Base-by-base conservation (phyloP, 1,139 yeast genomes). In the Hyphopichia pseudoburtonii region DNA sequence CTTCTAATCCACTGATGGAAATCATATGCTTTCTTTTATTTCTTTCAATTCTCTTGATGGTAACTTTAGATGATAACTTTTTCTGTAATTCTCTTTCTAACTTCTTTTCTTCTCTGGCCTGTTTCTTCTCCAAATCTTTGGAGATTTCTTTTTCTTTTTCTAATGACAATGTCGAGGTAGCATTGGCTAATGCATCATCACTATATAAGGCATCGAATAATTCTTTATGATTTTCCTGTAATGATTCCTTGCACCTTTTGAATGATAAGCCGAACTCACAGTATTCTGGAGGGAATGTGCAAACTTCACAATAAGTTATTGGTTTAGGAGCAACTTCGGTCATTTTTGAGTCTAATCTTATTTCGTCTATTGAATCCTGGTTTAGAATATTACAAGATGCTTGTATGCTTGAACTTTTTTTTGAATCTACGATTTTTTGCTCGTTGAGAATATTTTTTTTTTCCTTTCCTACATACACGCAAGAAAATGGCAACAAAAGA, bases 261-360 rank as follows among this genome's bases (percentile, higher is more conserved):
- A 85, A 73, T 28, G 82, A 73, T 34, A 86, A 86, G 11, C 96
- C 95, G 57, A 89, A 90, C 58, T 90, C 97, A 66, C 98, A 90
- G 64, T 82, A 90, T 62, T 89, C 97, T 2, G 92, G 92, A 12
- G 97, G 97, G 55, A 79, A 82, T 1, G 89, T 65, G 61, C 97
- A 90, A 8, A 89, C 76, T 5, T 82, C 92, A 62, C 97, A 90
- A 65, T 90, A 89, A 10, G 75, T 52, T 15, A 81, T 73, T 21
- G 64, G 51, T 48, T 63, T 71, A 12, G 85, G 77, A 28, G 42
- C 47, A 18, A 64, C 53, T 48, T 65, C 70, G 5, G 71, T 44
- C 75, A 69, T 68, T n/a, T n/a, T n/a, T n/a, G n/a, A n/a, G n/a
- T n/a, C n/a, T n/a, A n/a, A n/a, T n/a, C n/a, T n/a, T n/a, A n/a